Base-by-base conservation (phyloP, 257 asterid species). In the Primulina huaijiensis region DNA sequence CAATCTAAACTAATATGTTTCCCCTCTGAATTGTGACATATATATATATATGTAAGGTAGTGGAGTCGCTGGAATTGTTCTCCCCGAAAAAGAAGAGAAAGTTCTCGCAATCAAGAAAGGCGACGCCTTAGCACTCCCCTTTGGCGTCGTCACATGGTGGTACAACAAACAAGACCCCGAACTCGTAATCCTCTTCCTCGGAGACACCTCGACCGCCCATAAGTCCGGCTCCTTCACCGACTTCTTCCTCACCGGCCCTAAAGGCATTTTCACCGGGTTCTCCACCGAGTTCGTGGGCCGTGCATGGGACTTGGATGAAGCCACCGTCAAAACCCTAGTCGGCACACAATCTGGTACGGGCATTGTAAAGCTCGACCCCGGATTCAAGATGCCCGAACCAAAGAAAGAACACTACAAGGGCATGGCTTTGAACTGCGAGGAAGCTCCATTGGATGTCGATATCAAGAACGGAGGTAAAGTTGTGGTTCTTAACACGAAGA, bases 91-190 rank as follows among this genome's bases (percentile, higher is more conserved):
- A 53, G 95, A 87, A 58, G 96, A 89, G 71, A 89, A 89, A 73
- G 89, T 87, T 6, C n/a, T 89, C 0, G 76, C 90, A 8, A 87
- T 89, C 70, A 89, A 87, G 85, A 82, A 77, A 61, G 96, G 95
- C 1, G 96, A 89, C 68, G 76, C 90, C 7, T 64, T 89, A 56
- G 95, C 92, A 64, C 80, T 89, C 19, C 96, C 95, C 4, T 87
- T 87, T 50, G 96, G 96, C 27, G 92, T 84, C 4, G 84, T 83
- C n/a, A 84, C 95, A 35, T 89, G 96, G 96, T 89, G 88, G 88
- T 87, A 81, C 81, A 89, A 89, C 89, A 84, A 87, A 37, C 86
- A 79, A 60, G 95, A 87, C n/a, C 40, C 89, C 0, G 95, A 89
- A 10, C 85, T 87, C 1, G 90, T 82, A 1, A 69, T 89, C 69